Evolutionary conservation across 257 asterid genomes (phyloP), one percentile per base, ranked within the genome.

Genomic region (Fraxinus excelsior): DNA sequence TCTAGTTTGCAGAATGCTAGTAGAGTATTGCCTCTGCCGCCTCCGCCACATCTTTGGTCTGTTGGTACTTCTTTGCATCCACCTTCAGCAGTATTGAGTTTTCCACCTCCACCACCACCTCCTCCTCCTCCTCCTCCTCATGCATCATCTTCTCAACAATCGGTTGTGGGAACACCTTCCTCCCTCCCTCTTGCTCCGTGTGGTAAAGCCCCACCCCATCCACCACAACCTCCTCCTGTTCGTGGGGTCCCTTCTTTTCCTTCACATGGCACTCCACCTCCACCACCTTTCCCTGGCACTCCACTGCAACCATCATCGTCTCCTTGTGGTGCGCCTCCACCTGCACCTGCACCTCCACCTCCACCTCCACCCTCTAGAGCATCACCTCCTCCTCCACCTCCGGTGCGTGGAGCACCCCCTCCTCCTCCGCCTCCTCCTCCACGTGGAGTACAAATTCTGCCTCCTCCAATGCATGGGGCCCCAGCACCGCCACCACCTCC

Each of bases 361-460:
- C 86, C 86, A 16, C 80, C 40, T 18, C 76, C 72, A 4, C 80
- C 71, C 1, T 49, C 69, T 29, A 56, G 65, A 35, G 76, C 68
- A 2, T 77, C 80, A 46, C 81, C 81, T 32, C 80, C 87, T 18
- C 78, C 70, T 9, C 35, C 35, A 32, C 78, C 84, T 51, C 81
- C 74, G 5, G 7, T 72, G 3, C 81, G n/a, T 7, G 82, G 84
- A 46, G 35, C 26, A 5, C 84, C 88, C 0, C 80, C 91, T 0
- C 91, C 89, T 0, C 92, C 91, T 8, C 87, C 90, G 23, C 44
- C 67, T 19, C 78, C 21, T 34, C 86, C 25, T 4, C 65, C 89
- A 38, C 6, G 35, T 32, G 35, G 35, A 32, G 35, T 0, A 32
- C 35, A 32, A 32, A 32, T 32, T 32, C 35, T 32, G 35, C 72